Conservation (phyloP, 192 early-diverging fungal species). For the Backusella luteola region DNA sequence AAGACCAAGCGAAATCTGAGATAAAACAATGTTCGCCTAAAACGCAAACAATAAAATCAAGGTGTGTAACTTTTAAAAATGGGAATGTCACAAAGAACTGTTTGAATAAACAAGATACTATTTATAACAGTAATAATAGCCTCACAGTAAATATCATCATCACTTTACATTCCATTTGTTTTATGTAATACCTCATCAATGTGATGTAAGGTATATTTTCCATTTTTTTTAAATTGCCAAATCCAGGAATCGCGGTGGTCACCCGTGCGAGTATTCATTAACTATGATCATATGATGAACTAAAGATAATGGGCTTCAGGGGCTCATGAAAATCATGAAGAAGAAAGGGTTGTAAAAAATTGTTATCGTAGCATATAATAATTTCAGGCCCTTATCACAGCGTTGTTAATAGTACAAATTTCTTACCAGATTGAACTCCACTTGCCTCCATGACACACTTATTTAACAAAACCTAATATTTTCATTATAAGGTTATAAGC, state of each 20-base stretch:
- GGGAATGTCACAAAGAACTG: neutral
- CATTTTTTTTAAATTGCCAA: neutral
- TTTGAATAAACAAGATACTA: neutral
- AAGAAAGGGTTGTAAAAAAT: neutral
- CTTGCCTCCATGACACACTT: neutral
- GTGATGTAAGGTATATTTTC: neutral
- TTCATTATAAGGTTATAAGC: neutral
- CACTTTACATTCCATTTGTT: conserved; percentile 1
- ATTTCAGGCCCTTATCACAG: neutral
- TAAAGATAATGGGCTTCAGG: neutral
- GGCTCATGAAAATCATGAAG: neutral
- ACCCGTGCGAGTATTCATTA: neutral
- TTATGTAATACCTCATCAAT: neutral
- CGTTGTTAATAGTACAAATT: neutral
- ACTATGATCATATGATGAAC: neutral
- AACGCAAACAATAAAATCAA: neutral
- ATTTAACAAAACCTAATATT: neutral
- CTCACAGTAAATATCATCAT: neutral
- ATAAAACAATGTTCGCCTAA: neutral
- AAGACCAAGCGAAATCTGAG: neutral
- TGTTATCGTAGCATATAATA: neutral
- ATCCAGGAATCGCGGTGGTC: neutral
- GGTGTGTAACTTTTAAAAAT: neutral
- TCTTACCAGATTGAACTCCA: neutral
- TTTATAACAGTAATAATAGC: conserved; percentile 1